These are phyloP conservation scores for Calonectria montana DNA, from an alignment of 2,329 filamentous ascomycete genomes.

Conservation along the genomic window DNA sequence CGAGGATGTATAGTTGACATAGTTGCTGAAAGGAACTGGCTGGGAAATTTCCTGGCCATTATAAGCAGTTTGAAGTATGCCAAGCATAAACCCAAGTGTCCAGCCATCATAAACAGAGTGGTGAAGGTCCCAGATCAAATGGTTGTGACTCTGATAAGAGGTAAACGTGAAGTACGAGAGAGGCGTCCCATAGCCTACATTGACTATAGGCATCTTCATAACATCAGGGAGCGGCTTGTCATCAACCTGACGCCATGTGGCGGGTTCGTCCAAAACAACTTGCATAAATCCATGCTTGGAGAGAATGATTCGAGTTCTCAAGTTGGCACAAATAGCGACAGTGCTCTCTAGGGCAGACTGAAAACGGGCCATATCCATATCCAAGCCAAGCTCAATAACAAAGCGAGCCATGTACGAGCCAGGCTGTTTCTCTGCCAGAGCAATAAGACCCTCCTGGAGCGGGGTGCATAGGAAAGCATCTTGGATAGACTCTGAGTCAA, in stretches of 20 bases:
- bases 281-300: neutral
- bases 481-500: neutral
- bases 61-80: neutral
- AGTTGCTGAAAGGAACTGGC: neutral
- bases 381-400: neutral
- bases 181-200: slow-evolving; percentile 3
- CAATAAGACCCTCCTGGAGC: slow-evolving; percentile 9
- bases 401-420: slow-evolving; percentile 5
- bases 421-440: neutral
- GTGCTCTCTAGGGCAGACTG: neutral
- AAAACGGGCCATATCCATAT: neutral
- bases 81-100: neutral
- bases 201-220: neutral
- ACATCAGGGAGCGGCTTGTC: neutral
- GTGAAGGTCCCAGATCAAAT: slow-evolving; percentile 1
- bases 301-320: slow-evolving; percentile 2
- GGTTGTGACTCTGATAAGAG: neutral
- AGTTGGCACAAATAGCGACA: neutral
- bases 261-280: neutral
- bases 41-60: neutral
- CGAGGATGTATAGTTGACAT: neutral
- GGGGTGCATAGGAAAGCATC: slow-evolving; percentile 5
- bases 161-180: slow-evolving; percentile 7
- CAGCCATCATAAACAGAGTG: slow-evolving; percentile 9
- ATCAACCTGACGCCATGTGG: neutral